Evolutionary conservation across 2,329 filamentous ascomycete genomes (phyloP).

Genomic region (Alternaria hordeiaustralica): DNA sequence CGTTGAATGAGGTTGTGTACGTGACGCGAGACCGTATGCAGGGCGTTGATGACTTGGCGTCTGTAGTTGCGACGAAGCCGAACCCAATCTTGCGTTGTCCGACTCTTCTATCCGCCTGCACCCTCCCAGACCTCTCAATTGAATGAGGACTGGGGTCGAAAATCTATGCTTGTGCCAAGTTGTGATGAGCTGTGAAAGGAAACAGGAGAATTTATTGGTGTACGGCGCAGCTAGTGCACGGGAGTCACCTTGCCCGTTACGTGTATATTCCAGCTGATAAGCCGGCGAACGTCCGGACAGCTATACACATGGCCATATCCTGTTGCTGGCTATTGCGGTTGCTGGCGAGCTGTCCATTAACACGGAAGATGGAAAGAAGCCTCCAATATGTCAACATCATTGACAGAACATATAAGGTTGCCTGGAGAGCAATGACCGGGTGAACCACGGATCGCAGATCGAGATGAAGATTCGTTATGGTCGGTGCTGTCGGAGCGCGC

Average conservation of each 20-base stretch:
- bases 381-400: background rate
- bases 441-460: background rate
- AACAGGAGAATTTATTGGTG: background rate
- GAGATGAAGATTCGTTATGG: background rate
- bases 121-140: background rate
- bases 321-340: background rate
- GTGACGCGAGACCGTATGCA: background rate
- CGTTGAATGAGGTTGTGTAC: background rate
- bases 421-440: conserved; percentile 1
- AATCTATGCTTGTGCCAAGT: background rate
- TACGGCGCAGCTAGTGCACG: background rate
- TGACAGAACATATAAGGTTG: background rate
- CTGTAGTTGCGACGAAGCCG: background rate
- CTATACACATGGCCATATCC: background rate
- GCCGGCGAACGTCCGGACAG: background rate
- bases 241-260: background rate
- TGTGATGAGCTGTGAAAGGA: background rate
- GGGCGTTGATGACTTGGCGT: background rate
- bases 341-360: background rate
- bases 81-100: background rate
- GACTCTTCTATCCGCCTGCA: background rate
- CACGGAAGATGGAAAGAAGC: background rate
- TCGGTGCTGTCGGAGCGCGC: background rate
- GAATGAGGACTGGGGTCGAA: background rate
- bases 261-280: background rate